Evolutionary conservation across 805 yeast genomes (phyloP).

Genomic region (Saccharomycopsis schoenii): DNA sequence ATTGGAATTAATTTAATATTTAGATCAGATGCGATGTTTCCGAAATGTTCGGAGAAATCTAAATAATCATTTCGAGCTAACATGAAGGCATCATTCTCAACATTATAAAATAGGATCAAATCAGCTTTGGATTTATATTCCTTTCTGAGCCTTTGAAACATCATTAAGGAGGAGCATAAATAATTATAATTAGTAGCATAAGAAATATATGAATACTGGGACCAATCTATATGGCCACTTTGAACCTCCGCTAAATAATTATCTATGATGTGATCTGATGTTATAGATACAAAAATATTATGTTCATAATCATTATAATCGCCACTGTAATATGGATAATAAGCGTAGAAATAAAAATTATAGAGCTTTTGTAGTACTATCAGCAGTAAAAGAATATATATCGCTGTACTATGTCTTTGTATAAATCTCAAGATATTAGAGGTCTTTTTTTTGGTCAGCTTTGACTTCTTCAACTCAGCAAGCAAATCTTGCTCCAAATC

Average conservation of each 20-base stretch:
- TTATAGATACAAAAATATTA: not conserved
- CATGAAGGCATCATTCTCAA: conserved; percentile 9
- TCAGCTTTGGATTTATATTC: conserved; percentile 34
- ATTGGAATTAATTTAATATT: conserved; percentile 24
- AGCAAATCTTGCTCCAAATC: not conserved
- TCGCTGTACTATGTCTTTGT: not conserved
- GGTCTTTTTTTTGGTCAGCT: not conserved
- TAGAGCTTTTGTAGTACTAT: not conserved
- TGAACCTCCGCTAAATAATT: not conserved
- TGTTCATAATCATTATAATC: not conserved
- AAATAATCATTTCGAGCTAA: conserved; percentile 19
- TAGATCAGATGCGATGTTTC: conserved; percentile 15
- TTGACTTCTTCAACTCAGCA: not conserved
- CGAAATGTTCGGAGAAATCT: conserved; percentile 13
- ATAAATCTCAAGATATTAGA: not conserved
- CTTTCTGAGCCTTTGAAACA: conserved; percentile 31
- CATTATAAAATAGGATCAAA: conserved; percentile 32
- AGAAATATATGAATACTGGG: conserved; percentile 44
- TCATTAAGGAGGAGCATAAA: conserved; percentile 42
- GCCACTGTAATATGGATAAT: not conserved
- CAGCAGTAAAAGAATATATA: not conserved
- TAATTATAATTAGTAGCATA: conserved; percentile 48
- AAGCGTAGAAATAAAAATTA: not conserved
- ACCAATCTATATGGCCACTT: conserved; percentile 25
- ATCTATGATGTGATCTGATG: not conserved